Percentiles rank a stretch among this genome's conserved stretches.
phyloP scores from a whole-genome alignment of 495 filamentous ascomycete species.

The Penicillium mononematosum region DNA sequence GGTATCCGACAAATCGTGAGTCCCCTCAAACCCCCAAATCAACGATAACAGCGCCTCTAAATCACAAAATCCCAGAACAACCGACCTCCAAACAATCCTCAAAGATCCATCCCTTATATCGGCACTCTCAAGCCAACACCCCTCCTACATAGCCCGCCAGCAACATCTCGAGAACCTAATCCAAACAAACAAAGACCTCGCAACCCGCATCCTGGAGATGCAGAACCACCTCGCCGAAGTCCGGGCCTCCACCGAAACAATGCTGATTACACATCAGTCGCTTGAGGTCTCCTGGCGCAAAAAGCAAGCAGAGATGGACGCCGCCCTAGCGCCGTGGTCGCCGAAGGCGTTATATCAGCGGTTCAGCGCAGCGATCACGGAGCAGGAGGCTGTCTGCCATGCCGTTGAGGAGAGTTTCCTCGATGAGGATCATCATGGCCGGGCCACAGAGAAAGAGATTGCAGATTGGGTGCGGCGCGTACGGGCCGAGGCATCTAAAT shows the following conservation, averaged over 20 bases:
- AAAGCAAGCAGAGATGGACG: conserved; percentile 86
- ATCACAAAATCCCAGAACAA: conserved; percentile 30
- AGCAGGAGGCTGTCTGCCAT: conserved; percentile 78
- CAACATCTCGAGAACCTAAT: conserved; percentile 57
- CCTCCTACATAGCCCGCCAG: conserved; percentile 52
- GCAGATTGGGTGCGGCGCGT: conserved; percentile 79
- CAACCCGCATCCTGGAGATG: conserved; percentile 66
- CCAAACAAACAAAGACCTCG: conserved; percentile 61
- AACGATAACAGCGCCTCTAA: neutral
- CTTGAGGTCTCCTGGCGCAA: conserved; percentile 88
- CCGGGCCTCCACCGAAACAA: conserved; percentile 68
- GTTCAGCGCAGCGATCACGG: conserved; percentile 67
- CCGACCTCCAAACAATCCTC: conserved; percentile 66
- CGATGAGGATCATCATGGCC: conserved; percentile 54
- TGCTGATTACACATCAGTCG: conserved; percentile 77
- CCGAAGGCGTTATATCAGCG: conserved; percentile 80
- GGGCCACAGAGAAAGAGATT: conserved; percentile 73
- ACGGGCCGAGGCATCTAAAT: conserved; percentile 69
- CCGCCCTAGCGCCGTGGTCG: conserved; percentile 77
- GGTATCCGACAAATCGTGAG: conserved; percentile 74
- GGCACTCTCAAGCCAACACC: conserved; percentile 62
- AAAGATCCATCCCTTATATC: conserved; percentile 57
- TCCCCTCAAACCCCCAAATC: neutral
- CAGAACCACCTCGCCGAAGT: conserved; percentile 58
- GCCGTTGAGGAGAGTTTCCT: conserved; percentile 90